A percentile compares a stretch with the other conserved stretches of the same genome.
Conservation (phyloP, 1,139 yeast genomes). For the Pichia cactophila region DNA sequence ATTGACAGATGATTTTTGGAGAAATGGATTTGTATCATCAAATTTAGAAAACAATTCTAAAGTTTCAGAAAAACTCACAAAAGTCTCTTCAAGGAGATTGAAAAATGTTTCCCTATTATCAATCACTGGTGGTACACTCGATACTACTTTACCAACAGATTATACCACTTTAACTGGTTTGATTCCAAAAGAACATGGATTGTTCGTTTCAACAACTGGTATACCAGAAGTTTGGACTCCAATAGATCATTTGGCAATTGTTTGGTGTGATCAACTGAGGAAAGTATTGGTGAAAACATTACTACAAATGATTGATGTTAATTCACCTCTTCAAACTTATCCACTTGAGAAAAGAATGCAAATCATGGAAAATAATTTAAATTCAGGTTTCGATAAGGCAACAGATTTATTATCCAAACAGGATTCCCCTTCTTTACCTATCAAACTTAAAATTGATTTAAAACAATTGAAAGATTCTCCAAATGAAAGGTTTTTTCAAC, state of each 20-base stretch:
- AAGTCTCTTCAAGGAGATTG: slow-evolving; percentile 36
- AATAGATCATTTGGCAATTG: slow-evolving; percentile 90
- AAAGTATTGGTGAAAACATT: slow-evolving; percentile 52
- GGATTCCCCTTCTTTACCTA: slow-evolving; percentile 19
- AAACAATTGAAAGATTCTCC: slow-evolving; percentile 26
- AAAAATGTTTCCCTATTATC: slow-evolving; percentile 55
- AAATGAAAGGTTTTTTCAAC: slow-evolving; percentile 23
- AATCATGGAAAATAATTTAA: slow-evolving; percentile 41
- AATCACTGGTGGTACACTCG: slow-evolving; percentile 85
- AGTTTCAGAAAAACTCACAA: slow-evolving; percentile 20
- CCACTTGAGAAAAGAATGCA: slow-evolving; percentile 50
- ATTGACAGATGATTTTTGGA: slow-evolving; percentile 76
- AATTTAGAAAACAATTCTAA: slow-evolving; percentile 6
- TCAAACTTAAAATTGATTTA: slow-evolving; percentile 30
- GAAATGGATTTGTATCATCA: slow-evolving; percentile 38
- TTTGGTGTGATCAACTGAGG: slow-evolving; percentile 92
- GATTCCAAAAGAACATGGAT: slow-evolving; percentile 69
- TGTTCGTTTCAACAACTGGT: slow-evolving; percentile 77
- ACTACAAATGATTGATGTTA: slow-evolving; percentile 48
- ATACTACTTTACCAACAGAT: slow-evolving; percentile 85
- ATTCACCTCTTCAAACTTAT: slow-evolving; percentile 39
- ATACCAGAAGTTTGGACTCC: slow-evolving; percentile 93
- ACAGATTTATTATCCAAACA: slow-evolving; percentile 23
- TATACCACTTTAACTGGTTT: slow-evolving; percentile 72
- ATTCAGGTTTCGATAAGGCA: slow-evolving; percentile 42